Base-by-base conservation (phyloP, 176 grass and related monocot genomes). In the Lolium rigidum region DNA sequence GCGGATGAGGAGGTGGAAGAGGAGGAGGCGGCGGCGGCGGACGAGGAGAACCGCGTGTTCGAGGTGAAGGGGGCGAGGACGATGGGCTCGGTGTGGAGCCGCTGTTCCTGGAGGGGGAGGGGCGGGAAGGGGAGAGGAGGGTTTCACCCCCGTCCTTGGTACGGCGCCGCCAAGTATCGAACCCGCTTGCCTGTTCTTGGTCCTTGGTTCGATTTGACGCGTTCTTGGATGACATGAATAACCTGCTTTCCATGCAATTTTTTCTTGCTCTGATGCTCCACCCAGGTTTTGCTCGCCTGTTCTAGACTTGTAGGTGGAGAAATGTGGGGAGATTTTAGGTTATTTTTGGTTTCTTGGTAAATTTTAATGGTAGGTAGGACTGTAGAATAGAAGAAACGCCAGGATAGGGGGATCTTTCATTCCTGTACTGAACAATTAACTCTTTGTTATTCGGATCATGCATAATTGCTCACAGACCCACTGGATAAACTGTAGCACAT, bases 61-160 rank as follows among this genome's bases (percentile, higher is more conserved):
- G 73, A 50, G 57, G 5, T 78, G 77, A 81, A 16, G 60, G 61
- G 51, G 59, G 2, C 70, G 70, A 72, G 70, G 55, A 16, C 2
- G 44, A 11, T 84, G 21, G 1, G 6, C 15, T 49, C 74, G 54
- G 79, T 54, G 31, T 62, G 79, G 79, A 68, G 49, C 63, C 62
- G 79, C 28, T 16, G 43, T 5, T n/a, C 80, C 11, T 86, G 83
- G 83, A 78, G 63, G 72, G 83, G 71, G 16, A 82, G 78, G 16
- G 68, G 77, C 10, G 9, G 66, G 35, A 49, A 25, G 62, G 72
- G 80, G 80, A 78, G 61, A 60, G 82, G 87, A 82, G 83, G 84
- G 72, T 90, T 90, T 82, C 84, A 82, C 57, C 88, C 61, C 44
- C 43, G 43, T 79, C 54, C 88, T 83, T 82, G 84, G 88, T 82